A percentile compares a stretch with the other conserved stretches of the same genome.
Evolutionary conservation across 2,329 filamentous ascomycete genomes (phyloP).

Genomic region (Phialophora chinensis): DNA sequence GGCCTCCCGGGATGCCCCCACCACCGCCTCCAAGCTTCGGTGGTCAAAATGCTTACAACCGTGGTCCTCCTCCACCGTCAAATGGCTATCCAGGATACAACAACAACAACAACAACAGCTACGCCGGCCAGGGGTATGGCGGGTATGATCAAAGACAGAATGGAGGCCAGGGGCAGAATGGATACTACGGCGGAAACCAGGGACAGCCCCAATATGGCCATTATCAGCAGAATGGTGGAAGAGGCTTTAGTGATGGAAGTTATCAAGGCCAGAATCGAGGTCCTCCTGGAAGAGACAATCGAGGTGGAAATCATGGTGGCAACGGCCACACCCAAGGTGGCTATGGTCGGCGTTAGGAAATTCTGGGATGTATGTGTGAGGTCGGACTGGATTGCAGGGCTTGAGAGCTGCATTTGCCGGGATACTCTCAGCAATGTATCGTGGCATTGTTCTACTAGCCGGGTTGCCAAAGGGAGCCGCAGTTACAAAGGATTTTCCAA

Average conservation of each 20-base stretch:
- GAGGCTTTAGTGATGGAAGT: slow-evolving; percentile 28
- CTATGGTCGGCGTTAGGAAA: slow-evolving; percentile 29
- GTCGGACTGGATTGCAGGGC: not conserved
- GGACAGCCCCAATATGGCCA: slow-evolving; percentile 42
- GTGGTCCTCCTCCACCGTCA: slow-evolving; percentile 17
- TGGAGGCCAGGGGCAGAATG: slow-evolving; percentile 41
- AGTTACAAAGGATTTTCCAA: not conserved
- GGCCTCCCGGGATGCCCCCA: slow-evolving; percentile 44
- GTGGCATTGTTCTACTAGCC: not conserved
- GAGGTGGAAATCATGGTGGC: slow-evolving; percentile 32
- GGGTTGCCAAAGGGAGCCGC: not conserved
- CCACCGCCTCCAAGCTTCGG: slow-evolving; percentile 39
- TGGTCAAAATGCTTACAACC: slow-evolving; percentile 40
- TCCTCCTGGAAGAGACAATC: slow-evolving; percentile 24
- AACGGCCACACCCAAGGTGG: slow-evolving; percentile 31
- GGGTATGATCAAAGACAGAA: slow-evolving; percentile 32
- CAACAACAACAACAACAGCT: slow-evolving; percentile 32
- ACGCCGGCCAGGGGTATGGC: slow-evolving; percentile 41
- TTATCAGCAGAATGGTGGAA: slow-evolving; percentile 32
- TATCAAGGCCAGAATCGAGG: slow-evolving; percentile 32
- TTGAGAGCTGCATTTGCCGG: not conserved
- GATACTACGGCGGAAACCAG: slow-evolving; percentile 37
- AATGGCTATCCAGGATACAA: slow-evolving; percentile 35
- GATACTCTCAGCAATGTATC: not conserved
- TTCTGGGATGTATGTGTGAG: not conserved